These are phyloP conservation scores for Sporobolomyces pararoseus DNA, from an alignment of 768 basidiomycete genomes.

Conservation along the genomic window DNA sequence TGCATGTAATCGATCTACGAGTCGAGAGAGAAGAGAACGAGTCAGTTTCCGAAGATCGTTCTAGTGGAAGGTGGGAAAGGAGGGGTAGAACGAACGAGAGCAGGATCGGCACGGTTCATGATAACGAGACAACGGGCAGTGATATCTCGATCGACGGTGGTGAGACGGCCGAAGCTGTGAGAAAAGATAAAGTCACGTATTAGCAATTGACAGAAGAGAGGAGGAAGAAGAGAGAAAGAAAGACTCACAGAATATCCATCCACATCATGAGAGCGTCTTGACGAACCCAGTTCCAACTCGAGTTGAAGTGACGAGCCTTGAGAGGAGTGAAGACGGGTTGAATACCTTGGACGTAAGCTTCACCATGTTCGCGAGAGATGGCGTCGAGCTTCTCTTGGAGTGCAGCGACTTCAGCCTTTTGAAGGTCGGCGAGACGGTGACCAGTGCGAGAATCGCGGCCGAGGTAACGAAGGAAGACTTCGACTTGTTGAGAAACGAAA, in stretches of 20 bases:
- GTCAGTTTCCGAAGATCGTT: not conserved
- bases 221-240: not conserved
- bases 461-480: constrained; percentile 95
- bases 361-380: constrained; percentile 87
- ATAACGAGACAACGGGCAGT: constrained; percentile 92
- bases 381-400: constrained; percentile 84
- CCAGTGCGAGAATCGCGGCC: constrained; percentile 88
- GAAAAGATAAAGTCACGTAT: not conserved
- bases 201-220: too few relatives aligned
- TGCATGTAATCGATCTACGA: constrained; percentile 77
- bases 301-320: constrained; percentile 97
- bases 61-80: not conserved
- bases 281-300: constrained; percentile 98
- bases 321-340: constrained; percentile 89
- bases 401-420: constrained; percentile 66
- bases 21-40: not conserved
- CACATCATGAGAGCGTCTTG: constrained; percentile 93
- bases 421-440: constrained; percentile 79
- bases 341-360: constrained; percentile 87
- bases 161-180: constrained; percentile 70
- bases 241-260: constrained; percentile 77
- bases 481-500: constrained; percentile 87
- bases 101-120: constrained; percentile 93
- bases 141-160: constrained; percentile 90
- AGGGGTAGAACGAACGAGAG: constrained; percentile 54